Percentiles rank a stretch among this genome's conserved stretches.
These are phyloP conservation scores for Baorangia bicolor DNA, from an alignment of 768 basidiomycete species.

Conservation along the genomic window DNA sequence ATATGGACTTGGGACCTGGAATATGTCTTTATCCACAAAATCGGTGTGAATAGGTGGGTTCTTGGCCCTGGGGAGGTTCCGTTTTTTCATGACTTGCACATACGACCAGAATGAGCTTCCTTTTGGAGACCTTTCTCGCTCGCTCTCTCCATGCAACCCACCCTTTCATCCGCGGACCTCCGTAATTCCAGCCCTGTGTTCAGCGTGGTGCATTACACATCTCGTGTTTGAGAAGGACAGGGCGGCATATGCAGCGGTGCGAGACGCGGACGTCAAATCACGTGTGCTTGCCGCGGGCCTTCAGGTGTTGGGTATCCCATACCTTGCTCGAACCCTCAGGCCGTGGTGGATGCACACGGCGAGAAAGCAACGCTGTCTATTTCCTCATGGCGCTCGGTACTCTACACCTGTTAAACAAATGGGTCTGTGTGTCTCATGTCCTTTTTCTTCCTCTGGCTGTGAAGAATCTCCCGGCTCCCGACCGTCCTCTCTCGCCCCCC, in stretches of 20 bases:
- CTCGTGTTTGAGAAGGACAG: constrained; percentile 9
- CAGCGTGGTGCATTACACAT: constrained; percentile 13
- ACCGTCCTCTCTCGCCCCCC: constrained; percentile 5
- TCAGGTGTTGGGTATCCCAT: constrained; percentile 1
- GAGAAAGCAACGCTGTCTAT: constrained; percentile 2
- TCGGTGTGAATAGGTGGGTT: constrained; percentile 9
- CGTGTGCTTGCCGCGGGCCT: constrained; percentile 2
- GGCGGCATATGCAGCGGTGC: not conserved
- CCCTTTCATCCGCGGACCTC: constrained; percentile 24
- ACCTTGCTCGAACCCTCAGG: not conserved
- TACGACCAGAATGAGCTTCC: constrained; percentile 7
- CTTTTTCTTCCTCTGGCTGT: constrained; percentile 11
- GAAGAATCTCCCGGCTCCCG: constrained; percentile 7
- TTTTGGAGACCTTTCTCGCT: constrained; percentile 17
- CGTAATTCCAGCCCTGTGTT: constrained; percentile 8
- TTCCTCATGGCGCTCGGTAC: constrained; percentile 10
- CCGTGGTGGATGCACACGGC: constrained; percentile 1
- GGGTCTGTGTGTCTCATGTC: not conserved
- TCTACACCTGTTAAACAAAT: not conserved
- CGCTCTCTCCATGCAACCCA: constrained; percentile 11
- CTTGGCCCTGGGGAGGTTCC: not conserved
- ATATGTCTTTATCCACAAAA: not conserved
- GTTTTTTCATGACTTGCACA: constrained; percentile 3
- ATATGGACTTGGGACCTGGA: not conserved
- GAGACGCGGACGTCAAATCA: constrained; percentile 4